phyloP scores from a whole-genome alignment of 768 basidiomycete genomes.

The Tylopilus rubrobrunneus region DNA sequence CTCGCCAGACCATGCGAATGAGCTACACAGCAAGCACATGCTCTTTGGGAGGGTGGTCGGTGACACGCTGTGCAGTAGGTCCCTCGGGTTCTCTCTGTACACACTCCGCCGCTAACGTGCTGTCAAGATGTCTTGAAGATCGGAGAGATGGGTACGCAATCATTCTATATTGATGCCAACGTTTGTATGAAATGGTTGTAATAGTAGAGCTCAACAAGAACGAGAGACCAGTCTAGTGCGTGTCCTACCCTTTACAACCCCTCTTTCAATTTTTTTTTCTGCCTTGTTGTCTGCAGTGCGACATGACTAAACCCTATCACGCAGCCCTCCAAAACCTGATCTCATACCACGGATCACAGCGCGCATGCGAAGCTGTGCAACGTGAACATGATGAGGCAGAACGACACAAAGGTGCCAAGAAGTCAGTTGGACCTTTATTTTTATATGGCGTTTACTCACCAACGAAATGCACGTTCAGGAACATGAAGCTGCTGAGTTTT shows the following conservation, averaged over 20 bases:
- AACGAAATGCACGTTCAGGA: constrained; percentile 43
- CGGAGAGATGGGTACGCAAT: constrained; percentile 72
- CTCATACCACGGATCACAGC: constrained; percentile 68
- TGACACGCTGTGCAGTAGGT: constrained; percentile 85
- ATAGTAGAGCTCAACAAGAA: constrained; percentile 73
- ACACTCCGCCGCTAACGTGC: neutral
- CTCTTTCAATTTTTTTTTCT: neutral
- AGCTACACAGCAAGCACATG: constrained; percentile 92
- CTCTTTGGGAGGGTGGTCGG: constrained; percentile 88
- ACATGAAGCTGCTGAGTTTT: constrained; percentile 88
- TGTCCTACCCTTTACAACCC: constrained; percentile 5
- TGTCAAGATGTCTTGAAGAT: constrained; percentile 83
- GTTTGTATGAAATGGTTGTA: neutral
- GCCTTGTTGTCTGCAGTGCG: neutral
- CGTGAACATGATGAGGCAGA: constrained; percentile 75
- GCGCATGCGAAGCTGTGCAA: constrained; percentile 57
- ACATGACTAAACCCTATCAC: neutral
- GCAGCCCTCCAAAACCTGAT: constrained; percentile 81
- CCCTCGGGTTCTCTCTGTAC: neutral
- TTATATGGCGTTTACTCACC: neutral
- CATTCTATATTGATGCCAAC: neutral
- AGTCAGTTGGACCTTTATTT: constrained; percentile 46
- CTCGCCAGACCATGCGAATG: constrained; percentile 78
- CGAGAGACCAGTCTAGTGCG: constrained; percentile 79
- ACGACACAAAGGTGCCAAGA: constrained; percentile 70